Percentiles rank a stretch among this genome's conserved stretches.
phyloP scores from a whole-genome alignment of 2,329 filamentous ascomycete species.

The Fusarium coffeatum region DNA sequence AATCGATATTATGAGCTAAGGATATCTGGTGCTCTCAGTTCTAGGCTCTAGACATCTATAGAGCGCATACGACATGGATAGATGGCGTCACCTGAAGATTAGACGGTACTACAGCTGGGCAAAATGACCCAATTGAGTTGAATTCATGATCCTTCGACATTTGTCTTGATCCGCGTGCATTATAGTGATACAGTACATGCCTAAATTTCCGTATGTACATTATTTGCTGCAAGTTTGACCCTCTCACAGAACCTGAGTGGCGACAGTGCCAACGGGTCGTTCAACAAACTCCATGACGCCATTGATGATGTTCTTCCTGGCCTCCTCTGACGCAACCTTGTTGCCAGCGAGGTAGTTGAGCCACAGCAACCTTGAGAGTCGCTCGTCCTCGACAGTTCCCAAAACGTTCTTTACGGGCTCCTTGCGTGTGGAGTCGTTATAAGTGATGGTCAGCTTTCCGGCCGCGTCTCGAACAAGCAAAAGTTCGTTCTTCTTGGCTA shows the following conservation, averaged over 20 bases:
- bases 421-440: constrained; percentile 69
- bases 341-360: constrained; percentile 88
- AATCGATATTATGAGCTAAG: constrained; percentile 14
- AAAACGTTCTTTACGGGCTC: constrained; percentile 64
- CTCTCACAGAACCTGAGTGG: constrained; percentile 74
- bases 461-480: constrained; percentile 74
- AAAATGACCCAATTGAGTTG: constrained; percentile 27
- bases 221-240: not conserved
- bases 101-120: constrained; percentile 8
- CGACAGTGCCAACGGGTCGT: constrained; percentile 87
- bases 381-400: constrained; percentile 80
- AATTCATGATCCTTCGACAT: constrained; percentile 28
- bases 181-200: constrained; percentile 46
- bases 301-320: constrained; percentile 83
- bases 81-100: constrained; percentile 8
- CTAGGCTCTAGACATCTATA: constrained; percentile 38
- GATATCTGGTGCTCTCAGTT: constrained; percentile 37
- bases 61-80: constrained; percentile 4
- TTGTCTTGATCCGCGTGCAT: constrained; percentile 23
- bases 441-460: constrained; percentile 76
- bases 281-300: constrained; percentile 90
- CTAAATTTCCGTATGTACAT: constrained; percentile 38
- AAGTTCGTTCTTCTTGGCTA: constrained; percentile 83
- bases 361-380: constrained; percentile 86
- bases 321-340: constrained; percentile 86